Base-by-base conservation (phyloP, 2,329 filamentous ascomycete species). In the Oidium heveae region DNA sequence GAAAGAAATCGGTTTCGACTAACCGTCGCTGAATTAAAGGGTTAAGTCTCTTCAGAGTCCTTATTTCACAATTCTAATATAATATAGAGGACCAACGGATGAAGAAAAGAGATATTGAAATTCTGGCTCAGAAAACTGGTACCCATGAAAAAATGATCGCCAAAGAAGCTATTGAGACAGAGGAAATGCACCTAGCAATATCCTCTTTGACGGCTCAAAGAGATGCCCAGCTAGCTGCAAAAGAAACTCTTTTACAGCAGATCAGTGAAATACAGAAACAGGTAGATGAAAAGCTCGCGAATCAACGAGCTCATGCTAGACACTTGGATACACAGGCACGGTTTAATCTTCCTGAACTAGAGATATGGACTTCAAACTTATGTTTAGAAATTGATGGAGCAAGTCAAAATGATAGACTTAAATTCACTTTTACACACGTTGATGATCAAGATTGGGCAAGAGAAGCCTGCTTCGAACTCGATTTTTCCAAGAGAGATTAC, bases 1-100 rank as follows among this genome's bases (percentile, higher is more conserved):
- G 88, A 96, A 71, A 79, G 87, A 64, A 96, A 95, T 64, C 82
- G 93, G 58, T 98, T 95, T 65, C 84, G 84, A 59, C 83, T 91
- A 71, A 93, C 84, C 63, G 72, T 96, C 24, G 83, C 86, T 49
- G 91, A 96, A 67, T 70, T 94, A 37, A 83, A 94, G 71, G 89
- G 89, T 94, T 73, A 54, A 71, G 47, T 34, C 8, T 28, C 7
- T 1, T 22, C 43, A 41, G 32, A 32, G 3, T 8, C 18, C 7
- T 18, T 37, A 33, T 10, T 47, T 33, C 50, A 39, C 41, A 54
- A 36, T 32, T 53, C 54, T 59, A 55, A 60, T 51, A 56, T 22
- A 53, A 55, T n/a, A 57, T 66, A 94, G 88, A 95, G 78, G 85
- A 94, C 68, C 81, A 94, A 66, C 82, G 86, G 58, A 87, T 89